A percentile compares a stretch with the other conserved stretches of the same genome.
Conservation (phyloP, 495 filamentous ascomycete genomes). For the Aspergillus bertholletiae region DNA sequence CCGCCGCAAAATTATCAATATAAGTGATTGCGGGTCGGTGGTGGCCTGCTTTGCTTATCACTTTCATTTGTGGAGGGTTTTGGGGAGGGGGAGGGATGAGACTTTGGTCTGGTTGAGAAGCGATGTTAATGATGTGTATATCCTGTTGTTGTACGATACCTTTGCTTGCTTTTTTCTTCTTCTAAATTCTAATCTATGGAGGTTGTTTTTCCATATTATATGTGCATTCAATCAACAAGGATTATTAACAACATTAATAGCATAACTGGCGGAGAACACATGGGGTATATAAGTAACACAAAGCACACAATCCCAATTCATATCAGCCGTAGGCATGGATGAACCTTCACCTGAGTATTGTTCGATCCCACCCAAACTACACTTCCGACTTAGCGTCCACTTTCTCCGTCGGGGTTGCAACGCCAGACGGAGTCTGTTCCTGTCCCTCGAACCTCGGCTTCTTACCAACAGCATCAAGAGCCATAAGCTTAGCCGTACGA, state of each 20-base stretch:
- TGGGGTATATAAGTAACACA: constrained; percentile 16
- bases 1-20: constrained; percentile 19
- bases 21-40: too few relatives aligned
- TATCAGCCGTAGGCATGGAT: neutral
- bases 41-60: too few relatives aligned
- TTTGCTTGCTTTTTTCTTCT: neutral
- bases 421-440: constrained; percentile 23
- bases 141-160: neutral
- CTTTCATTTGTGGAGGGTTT: too few relatives aligned
- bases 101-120: neutral
- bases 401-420: constrained; percentile 29
- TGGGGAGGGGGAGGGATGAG: too few relatives aligned
- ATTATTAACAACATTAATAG: neutral
- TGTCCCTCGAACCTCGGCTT: constrained; percentile 29
- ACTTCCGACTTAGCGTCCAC: constrained; percentile 23
- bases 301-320: neutral
- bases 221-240: neutral
- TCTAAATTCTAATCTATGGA: neutral
- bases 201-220: neutral
- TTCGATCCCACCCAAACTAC: too few relatives aligned
- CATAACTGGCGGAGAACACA: neutral
- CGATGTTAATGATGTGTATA: neutral
- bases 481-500: constrained; percentile 63
- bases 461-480: constrained; percentile 64
- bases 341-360: too few relatives aligned